A percentile compares a stretch with the other conserved stretches of the same genome.
Evolutionary conservation across 2,329 filamentous ascomycete genomes (phyloP).

Genomic region (Trichophyton verrucosum): DNA sequence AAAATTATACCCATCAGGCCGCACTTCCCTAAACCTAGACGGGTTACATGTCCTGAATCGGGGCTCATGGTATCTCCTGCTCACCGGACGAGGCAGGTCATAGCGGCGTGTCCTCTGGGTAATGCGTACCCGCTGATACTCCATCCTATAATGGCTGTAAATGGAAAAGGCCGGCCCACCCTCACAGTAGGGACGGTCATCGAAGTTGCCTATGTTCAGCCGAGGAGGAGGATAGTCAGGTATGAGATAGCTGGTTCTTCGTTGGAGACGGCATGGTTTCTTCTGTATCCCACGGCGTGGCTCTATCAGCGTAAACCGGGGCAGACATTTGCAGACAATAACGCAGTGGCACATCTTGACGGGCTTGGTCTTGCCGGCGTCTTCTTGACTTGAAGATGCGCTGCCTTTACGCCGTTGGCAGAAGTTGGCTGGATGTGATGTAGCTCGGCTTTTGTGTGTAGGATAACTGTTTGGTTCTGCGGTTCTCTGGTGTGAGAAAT

Average conservation of each 20-base stretch:
- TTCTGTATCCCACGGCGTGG: neutral
- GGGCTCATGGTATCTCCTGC: neutral
- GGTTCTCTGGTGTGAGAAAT: neutral
- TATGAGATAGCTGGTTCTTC: neutral
- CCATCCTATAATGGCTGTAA: conserved; percentile 2
- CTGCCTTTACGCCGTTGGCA: neutral
- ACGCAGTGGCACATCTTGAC: neutral
- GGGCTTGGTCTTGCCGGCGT: neutral
- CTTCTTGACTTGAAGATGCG: neutral
- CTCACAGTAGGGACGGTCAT: neutral
- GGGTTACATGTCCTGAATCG: neutral
- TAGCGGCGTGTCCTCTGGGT: neutral
- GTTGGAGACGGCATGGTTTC: neutral
- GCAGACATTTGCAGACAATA: neutral
- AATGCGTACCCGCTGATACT: neutral
- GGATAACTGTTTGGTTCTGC: neutral
- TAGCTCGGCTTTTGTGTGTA: neutral
- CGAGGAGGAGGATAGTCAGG: neutral
- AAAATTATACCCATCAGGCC: conserved; percentile 7
- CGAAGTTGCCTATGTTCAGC: neutral
- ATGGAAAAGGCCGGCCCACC: conserved; percentile 1
- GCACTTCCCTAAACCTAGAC: conserved; percentile 5
- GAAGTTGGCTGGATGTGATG: neutral
- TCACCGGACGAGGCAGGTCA: neutral
- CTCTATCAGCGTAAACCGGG: neutral